Percentiles rank a stretch among this genome's conserved stretches.
These are phyloP conservation scores for Aspergillus haitiensis DNA, from an alignment of 495 filamentous ascomycete species.

Conservation along the genomic window DNA sequence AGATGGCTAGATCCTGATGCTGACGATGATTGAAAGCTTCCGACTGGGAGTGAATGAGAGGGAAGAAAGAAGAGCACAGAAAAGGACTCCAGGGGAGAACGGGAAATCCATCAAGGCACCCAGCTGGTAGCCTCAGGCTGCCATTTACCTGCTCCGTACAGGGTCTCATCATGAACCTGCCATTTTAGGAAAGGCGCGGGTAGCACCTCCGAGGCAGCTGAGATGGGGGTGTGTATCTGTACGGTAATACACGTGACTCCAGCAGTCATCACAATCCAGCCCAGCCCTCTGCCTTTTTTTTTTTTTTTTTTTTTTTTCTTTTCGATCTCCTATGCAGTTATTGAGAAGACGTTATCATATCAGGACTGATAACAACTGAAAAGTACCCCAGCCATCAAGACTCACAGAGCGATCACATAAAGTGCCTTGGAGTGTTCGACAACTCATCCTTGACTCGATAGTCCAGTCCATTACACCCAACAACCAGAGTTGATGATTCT, in stretches of 20 bases:
- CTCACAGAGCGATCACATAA: too few species aligned
- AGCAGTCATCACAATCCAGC: not conserved
- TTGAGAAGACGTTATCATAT: too few species aligned
- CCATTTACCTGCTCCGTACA: conserved; percentile 16
- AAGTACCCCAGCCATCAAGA: too few species aligned
- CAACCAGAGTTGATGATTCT: too few species aligned
- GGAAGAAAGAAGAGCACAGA: conserved; percentile 16
- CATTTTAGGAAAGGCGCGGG: conserved; percentile 4
- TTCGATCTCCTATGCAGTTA: too few species aligned
- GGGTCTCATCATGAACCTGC: not conserved
- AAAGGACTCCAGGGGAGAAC: conserved; percentile 11
- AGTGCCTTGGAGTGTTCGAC: not conserved
- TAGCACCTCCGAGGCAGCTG: not conserved
- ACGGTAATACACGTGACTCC: conserved; percentile 25
- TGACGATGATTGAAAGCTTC: conserved; percentile 8
- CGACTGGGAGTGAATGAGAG: conserved; percentile 8
- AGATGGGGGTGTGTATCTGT: conserved; percentile 18
- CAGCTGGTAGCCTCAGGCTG: conserved; percentile 18
- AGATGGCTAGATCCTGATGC: conserved; percentile 10
- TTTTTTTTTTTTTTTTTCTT: too few species aligned
- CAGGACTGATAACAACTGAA: too few species aligned
- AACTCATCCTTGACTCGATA: conserved; percentile 10
- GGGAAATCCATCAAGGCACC: not conserved
- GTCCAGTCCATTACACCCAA: not conserved
- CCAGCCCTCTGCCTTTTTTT: too few species aligned